Evolutionary conservation across 306 rosid species (phyloP).

Genomic region (Ceratonia siliqua): DNA sequence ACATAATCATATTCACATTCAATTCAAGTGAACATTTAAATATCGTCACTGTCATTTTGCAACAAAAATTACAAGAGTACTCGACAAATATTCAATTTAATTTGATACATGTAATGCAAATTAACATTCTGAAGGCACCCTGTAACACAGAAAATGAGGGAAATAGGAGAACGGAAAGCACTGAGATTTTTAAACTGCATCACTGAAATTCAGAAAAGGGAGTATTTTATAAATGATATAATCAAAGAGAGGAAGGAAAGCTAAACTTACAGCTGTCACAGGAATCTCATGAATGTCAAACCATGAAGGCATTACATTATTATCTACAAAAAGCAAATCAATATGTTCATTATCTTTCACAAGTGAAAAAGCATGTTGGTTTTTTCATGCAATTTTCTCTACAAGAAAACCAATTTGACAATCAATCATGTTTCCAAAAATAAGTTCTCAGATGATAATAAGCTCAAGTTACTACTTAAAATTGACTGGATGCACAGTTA

Average conservation of each 20-base stretch:
- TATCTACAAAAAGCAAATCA: conserved; percentile 54
- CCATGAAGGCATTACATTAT: conserved; percentile 85
- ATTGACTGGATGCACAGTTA: neutral
- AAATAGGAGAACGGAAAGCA: neutral
- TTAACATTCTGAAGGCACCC: neutral
- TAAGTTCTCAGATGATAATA: neutral
- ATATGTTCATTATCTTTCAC: neutral
- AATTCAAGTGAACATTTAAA: conserved; percentile 6
- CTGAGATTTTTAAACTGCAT: no score
- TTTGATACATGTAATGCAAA: neutral
- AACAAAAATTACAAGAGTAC: neutral
- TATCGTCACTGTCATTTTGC: neutral
- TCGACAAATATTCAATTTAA: neutral
- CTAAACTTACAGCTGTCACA: conserved; percentile 61
- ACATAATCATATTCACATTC: conserved; percentile 13
- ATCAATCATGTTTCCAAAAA: neutral
- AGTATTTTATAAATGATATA: neutral
- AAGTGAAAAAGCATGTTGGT: neutral
- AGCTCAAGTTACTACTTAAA: neutral
- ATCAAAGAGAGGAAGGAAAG: conserved; percentile 8
- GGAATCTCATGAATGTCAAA: conserved; percentile 86
- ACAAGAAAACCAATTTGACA: neutral
- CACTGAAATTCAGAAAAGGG: neutral
- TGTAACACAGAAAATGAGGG: neutral
- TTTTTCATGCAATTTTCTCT: neutral